Percentiles rank a stretch among this genome's conserved stretches.
Conservation (phyloP, 805 yeast species). For the Candida railenensis region DNA sequence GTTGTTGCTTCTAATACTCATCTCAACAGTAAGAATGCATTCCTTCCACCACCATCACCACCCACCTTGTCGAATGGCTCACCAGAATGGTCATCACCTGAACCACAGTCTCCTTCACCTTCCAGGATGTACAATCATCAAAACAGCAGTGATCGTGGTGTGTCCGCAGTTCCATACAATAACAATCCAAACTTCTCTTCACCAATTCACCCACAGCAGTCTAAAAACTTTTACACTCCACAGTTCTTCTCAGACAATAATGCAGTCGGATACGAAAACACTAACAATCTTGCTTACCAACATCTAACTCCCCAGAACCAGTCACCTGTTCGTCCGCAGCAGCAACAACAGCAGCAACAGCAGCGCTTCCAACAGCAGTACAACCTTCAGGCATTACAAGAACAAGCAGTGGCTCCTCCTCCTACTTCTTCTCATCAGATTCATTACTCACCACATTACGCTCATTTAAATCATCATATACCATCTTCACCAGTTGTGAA, state of each 20-base stretch:
- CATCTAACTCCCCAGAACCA: conserved; percentile 12
- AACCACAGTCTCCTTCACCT: conserved; percentile 37
- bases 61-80: conserved; percentile 31
- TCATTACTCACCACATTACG: neutral
- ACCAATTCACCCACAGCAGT: conserved; percentile 24
- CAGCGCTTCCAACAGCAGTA: neutral
- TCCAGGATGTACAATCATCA: conserved; percentile 8
- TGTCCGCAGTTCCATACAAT: neutral
- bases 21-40: conserved; percentile 18
- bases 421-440: conserved; percentile 3
- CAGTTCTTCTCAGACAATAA: conserved; percentile 38
- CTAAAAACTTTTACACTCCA: conserved; percentile 32
- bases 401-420: conserved; percentile 8
- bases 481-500: conserved; percentile 24
- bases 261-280: conserved; percentile 3
- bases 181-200: conserved; percentile 15
- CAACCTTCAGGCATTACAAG: conserved; percentile 3
- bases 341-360: conserved; percentile 4
- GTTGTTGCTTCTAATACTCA: neutral
- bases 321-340: neutral
- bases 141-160: neutral
- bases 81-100: conserved; percentile 41
- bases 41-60: conserved; percentile 39
- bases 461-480: conserved; percentile 9
- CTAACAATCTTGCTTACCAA: conserved; percentile 1